These are phyloP conservation scores for Didymella pomorum DNA, from an alignment of 2,329 filamentous ascomycete species.

Conservation along the genomic window DNA sequence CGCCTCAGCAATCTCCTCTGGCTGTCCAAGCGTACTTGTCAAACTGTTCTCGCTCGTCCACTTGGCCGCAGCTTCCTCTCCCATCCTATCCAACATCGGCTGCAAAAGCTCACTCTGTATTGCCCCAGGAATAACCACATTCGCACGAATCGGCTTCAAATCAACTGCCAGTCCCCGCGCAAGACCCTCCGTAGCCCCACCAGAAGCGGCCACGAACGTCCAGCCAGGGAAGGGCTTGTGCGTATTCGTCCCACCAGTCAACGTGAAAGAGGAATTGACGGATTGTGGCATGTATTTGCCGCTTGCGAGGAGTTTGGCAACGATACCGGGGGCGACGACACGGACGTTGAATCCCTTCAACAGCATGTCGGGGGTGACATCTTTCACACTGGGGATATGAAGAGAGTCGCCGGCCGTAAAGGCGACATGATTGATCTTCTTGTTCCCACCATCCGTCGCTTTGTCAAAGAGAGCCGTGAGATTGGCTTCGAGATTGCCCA, in stretches of 20 bases:
- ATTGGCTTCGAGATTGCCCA: constrained; percentile 38
- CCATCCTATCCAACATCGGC: constrained; percentile 24
- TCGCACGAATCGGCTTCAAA: constrained; percentile 54
- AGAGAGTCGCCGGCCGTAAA: constrained; percentile 42
- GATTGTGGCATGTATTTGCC: constrained; percentile 46
- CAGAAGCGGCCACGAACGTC: constrained; percentile 38
- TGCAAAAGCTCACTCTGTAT: constrained; percentile 54
- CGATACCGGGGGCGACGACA: constrained; percentile 44
- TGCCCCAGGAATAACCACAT: constrained; percentile 53
- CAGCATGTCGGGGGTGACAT: constrained; percentile 37
- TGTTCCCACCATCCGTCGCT: constrained; percentile 33
- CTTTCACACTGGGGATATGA: constrained; percentile 30
- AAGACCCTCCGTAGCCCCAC: constrained; percentile 44
- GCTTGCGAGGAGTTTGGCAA: constrained; percentile 52
- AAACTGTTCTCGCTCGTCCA: constrained; percentile 33
- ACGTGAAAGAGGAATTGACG: constrained; percentile 47
- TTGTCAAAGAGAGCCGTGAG: constrained; percentile 40
- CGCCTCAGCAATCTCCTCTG: constrained; percentile 54
- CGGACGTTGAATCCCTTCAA: constrained; percentile 43
- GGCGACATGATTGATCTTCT: constrained; percentile 46
- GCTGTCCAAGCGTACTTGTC: constrained; percentile 33
- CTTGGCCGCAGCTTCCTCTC: constrained; percentile 26
- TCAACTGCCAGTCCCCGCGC: constrained; percentile 52
- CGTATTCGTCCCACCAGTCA: constrained; percentile 52
- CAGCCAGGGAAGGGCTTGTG: constrained; percentile 48